Conservation (phyloP, 139 green algal species). For the Chloropicon primus region DNA sequence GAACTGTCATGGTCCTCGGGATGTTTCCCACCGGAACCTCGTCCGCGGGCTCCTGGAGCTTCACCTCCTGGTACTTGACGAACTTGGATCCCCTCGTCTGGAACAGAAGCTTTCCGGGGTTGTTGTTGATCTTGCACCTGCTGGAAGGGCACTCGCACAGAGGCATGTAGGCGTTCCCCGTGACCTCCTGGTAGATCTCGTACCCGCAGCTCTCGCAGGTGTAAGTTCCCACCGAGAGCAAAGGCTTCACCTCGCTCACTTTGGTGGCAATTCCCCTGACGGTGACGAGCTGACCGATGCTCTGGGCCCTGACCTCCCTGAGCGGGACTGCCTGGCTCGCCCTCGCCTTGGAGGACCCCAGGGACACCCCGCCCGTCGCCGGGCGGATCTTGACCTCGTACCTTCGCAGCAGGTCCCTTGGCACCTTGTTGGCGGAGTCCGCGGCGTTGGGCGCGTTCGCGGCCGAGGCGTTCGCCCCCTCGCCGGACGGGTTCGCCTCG, state of each 20-base stretch:
- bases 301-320: slow-evolving; percentile 45
- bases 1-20: slow-evolving; percentile 73
- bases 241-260: slow-evolving; percentile 82
- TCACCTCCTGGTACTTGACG: slow-evolving; percentile 76
- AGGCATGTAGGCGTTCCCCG: slow-evolving; percentile 57
- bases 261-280: slow-evolving; percentile 81
- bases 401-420: slow-evolving; percentile 57
- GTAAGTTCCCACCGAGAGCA: slow-evolving; percentile 85
- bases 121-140: slow-evolving; percentile 31
- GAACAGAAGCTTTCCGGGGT: slow-evolving; percentile 25
- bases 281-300: slow-evolving; percentile 76
- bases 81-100: slow-evolving; percentile 83
- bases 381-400: slow-evolving; percentile 53
- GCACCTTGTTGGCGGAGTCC: slow-evolving; percentile 29
- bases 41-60: slow-evolving; percentile 30
- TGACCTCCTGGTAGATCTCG: slow-evolving; percentile 91
- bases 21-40: slow-evolving; percentile 88
- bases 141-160: slow-evolving; percentile 23
- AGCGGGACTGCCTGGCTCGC: slow-evolving; percentile 27
- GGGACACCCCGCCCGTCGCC: slow-evolving; percentile 29
- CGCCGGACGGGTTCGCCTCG: neutral
- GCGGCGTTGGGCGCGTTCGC: slow-evolving; percentile 8
- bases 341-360: slow-evolving; percentile 25
- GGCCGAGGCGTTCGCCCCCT: slow-evolving; percentile 5
- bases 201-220: slow-evolving; percentile 71